A percentile compares a stretch with the other conserved stretches of the same genome.
phyloP scores from a whole-genome alignment of 768 basidiomycete genomes.

The Amanita molliuscula region DNA sequence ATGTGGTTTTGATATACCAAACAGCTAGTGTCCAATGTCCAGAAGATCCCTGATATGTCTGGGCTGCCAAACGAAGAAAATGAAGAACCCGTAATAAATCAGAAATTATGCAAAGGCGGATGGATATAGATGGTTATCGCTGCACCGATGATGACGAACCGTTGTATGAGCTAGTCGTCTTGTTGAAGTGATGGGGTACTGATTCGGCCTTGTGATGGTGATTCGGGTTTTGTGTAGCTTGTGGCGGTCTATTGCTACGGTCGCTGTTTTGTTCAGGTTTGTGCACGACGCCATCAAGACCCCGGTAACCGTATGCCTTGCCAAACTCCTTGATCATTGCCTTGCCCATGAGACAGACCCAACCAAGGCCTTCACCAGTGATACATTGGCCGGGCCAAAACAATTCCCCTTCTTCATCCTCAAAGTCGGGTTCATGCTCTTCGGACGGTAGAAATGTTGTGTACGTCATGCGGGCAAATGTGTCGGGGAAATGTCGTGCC shows the following conservation, averaged over 20 bases:
- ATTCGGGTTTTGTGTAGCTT: neutral
- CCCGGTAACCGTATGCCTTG: slow-evolving; percentile 62
- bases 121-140: slow-evolving; percentile 1
- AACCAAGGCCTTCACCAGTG: slow-evolving; percentile 71
- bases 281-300: slow-evolving; percentile 62
- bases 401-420: slow-evolving; percentile 81
- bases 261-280: slow-evolving; percentile 37
- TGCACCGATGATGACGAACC: slow-evolving; percentile 3
- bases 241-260: neutral
- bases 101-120: neutral
- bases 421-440: slow-evolving; percentile 73
- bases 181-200: neutral
- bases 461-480: slow-evolving; percentile 64
- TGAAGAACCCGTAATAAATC: neutral
- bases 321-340: slow-evolving; percentile 82
- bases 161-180: neutral
- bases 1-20: neutral
- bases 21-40: slow-evolving; percentile 3
- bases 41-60: neutral
- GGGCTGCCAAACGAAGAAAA: neutral
- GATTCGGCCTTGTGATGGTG: neutral
- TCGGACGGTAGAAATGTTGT: slow-evolving; percentile 52
- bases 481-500: slow-evolving; percentile 63
- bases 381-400: slow-evolving; percentile 72
- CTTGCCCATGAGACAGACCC: slow-evolving; percentile 83